phyloP scores from a whole-genome alignment of 495 filamentous ascomycete species.

The Xylaria longipes region DNA sequence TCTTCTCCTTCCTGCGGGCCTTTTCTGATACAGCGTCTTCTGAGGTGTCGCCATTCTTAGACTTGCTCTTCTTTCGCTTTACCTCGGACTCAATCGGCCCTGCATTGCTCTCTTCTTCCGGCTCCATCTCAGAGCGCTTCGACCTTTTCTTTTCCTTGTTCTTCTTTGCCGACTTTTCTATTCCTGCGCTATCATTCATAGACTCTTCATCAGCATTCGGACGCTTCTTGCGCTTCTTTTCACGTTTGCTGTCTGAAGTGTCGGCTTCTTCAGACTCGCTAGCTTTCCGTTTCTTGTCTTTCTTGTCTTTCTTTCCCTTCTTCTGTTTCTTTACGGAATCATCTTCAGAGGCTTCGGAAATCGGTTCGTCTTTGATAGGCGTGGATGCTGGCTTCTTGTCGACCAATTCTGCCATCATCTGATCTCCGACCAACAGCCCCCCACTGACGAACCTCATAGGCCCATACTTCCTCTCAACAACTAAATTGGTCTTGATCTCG shows the following conservation, averaged over 20 bases:
- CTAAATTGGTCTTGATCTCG: slow-evolving; percentile 68
- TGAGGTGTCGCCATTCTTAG: slow-evolving; percentile 19
- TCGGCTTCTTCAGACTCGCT: slow-evolving; percentile 41
- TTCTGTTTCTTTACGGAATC: slow-evolving; percentile 18
- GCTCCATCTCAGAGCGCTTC: slow-evolving; percentile 16
- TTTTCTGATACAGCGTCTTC: slow-evolving; percentile 35
- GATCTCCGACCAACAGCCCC: slow-evolving; percentile 76
- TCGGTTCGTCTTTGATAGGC: slow-evolving; percentile 25
- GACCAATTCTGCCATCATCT: slow-evolving; percentile 41
- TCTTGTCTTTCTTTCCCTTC: slow-evolving; percentile 40
- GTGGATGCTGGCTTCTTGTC: slow-evolving; percentile 17
- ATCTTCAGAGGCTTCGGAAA: slow-evolving; percentile 17
- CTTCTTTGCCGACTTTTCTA: slow-evolving; percentile 40
- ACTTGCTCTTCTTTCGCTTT: slow-evolving; percentile 40
- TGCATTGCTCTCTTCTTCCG: slow-evolving; percentile 41
- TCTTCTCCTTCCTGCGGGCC: slow-evolving; percentile 55
- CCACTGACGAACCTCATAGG: slow-evolving; percentile 80
- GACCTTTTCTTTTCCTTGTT: slow-evolving; percentile 40
- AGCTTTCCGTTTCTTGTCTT: slow-evolving; percentile 52
- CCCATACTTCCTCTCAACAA: slow-evolving; percentile 73
- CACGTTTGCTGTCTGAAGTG: slow-evolving; percentile 28
- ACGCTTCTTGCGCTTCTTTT: slow-evolving; percentile 50
- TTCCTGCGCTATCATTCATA: slow-evolving; percentile 32
- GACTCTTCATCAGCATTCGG: slow-evolving; percentile 37
- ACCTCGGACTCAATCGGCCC: slow-evolving; percentile 29